A percentile compares a stretch with the other conserved stretches of the same genome.
These are phyloP conservation scores for Bertia moriformis DNA, from an alignment of 2,329 filamentous ascomycete genomes.

Conservation along the genomic window DNA sequence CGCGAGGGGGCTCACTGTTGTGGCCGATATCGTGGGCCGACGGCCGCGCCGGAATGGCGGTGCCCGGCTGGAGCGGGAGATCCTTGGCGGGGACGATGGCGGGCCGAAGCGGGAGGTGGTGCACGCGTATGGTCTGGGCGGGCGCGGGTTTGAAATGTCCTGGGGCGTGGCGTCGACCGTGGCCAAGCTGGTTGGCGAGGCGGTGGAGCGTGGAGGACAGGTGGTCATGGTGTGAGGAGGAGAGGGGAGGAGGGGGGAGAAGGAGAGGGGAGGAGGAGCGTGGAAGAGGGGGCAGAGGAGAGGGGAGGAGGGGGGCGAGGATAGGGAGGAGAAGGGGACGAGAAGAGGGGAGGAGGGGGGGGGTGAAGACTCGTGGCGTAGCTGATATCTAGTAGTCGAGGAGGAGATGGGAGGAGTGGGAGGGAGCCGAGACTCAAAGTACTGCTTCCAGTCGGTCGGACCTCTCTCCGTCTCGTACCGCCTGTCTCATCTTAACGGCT, in stretches of 20 bases:
- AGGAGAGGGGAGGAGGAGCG: neutral
- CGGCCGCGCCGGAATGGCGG: conserved; percentile 28
- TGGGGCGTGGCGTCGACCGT: conserved; percentile 42
- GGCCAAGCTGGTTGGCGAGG: conserved; percentile 18
- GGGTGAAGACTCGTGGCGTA: too few relatives aligned
- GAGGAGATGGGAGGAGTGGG: too few relatives aligned
- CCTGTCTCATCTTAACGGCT: neutral
- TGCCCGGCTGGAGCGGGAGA: conserved; percentile 36
- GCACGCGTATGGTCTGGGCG: conserved; percentile 45
- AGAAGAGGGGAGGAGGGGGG: neutral
- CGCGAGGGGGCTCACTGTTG: conserved; percentile 9
- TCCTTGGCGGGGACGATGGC: conserved; percentile 9
- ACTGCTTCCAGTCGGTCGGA: too few relatives aligned
- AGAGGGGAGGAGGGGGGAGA: neutral
- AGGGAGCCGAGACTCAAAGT: too few relatives aligned
- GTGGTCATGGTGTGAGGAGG: neutral
- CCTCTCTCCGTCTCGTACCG: neutral
- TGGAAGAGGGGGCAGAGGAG: neutral
- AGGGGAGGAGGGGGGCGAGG: neutral
- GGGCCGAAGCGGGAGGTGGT: conserved; percentile 23
- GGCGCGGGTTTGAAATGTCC: conserved; percentile 45
- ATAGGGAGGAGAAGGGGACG: neutral
- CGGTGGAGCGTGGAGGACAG: too few relatives aligned
- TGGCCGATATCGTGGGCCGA: conserved; percentile 28
- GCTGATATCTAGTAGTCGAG: too few relatives aligned